Base-by-base conservation (phyloP, 1,139 yeast species). In the Pichia sp. region DNA sequence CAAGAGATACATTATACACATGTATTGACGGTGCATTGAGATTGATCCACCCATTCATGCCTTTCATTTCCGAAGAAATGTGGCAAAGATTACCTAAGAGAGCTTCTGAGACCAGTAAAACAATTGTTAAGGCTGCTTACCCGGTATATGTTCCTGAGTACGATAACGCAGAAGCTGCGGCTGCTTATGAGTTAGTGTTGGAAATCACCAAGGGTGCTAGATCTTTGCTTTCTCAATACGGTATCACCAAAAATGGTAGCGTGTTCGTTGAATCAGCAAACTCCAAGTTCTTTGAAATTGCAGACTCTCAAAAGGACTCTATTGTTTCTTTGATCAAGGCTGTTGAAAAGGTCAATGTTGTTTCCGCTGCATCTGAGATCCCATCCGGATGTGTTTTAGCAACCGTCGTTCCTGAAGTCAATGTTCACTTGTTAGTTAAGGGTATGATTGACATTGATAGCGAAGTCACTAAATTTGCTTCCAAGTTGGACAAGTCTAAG, bases 71-170 rank as follows among this genome's bases (percentile, higher is more conserved):
- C 34, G 98, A 91, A 65, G 98, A 91, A 69, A 75, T 91, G 83
- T 91, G 96, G 97, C 98, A 91, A 67, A 85, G 97, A 65, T 68
- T 91, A 55, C 97, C 98, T 50, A 81, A 85, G 56, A 78, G 96
- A 58, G 74, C 76, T 16, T 67, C 77, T 37, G 96, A 85, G 54
- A 60, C 62, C 14, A 67, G 84, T 18, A 66, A 64, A 34, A 74
- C 95, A n/a, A 85, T 91, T 56, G 77, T 77, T 39, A 74, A 76
- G 55, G 94, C 96, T 31, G 53, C 68, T 37, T 91, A 78, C 66
- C 98, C 98, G 41, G 72, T 64, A 39, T 83, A 69, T 60, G 66
- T 66, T 38, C 53, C 66, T 34, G 72, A 72, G 42, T 82, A 74
- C 48, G 77, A 75, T 55, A 77, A 87, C 53, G 65, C 58, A 29